phyloP scores from a whole-genome alignment of 192 early-diverging fungal genomes.

The Powellomyces hirtus region DNA sequence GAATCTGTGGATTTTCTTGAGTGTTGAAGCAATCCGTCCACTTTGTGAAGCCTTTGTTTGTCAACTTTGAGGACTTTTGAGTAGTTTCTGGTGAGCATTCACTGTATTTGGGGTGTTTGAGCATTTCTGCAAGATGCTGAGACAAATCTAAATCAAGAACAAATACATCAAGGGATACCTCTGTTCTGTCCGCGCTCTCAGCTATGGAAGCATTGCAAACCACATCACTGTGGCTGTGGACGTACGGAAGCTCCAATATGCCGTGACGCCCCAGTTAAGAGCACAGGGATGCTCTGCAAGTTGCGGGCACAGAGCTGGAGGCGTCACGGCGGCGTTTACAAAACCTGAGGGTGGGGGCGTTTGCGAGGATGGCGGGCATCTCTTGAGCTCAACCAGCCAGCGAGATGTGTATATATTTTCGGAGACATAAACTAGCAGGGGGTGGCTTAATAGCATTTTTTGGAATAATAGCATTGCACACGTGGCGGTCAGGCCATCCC shows the following conservation, averaged over 20 bases:
- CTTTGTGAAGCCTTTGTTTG: not conserved
- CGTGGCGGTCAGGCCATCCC: no score
- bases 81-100: slow-evolving; percentile 3
- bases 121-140: not conserved
- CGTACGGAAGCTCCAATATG: slow-evolving; percentile 12
- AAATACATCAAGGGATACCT: slow-evolving; percentile 18
- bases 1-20: slow-evolving; percentile 8
- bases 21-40: slow-evolving; percentile 13
- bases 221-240: slow-evolving; percentile 11
- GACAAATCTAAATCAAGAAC: not conserved
- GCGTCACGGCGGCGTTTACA: no score
- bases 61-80: slow-evolving; percentile 17
- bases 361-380: no score
- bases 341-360: no score
- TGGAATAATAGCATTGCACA: no score
- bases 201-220: slow-evolving; percentile 2
- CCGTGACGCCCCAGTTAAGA: no score
- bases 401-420: no score
- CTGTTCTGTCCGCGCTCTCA: not conserved
- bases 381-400: no score
- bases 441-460: no score
- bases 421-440: no score
- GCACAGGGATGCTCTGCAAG: no score
- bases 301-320: no score
- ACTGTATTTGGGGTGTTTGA: not conserved